Base-by-base conservation (phyloP, 768 basidiomycete species). In the Astraeus odoratus region DNA sequence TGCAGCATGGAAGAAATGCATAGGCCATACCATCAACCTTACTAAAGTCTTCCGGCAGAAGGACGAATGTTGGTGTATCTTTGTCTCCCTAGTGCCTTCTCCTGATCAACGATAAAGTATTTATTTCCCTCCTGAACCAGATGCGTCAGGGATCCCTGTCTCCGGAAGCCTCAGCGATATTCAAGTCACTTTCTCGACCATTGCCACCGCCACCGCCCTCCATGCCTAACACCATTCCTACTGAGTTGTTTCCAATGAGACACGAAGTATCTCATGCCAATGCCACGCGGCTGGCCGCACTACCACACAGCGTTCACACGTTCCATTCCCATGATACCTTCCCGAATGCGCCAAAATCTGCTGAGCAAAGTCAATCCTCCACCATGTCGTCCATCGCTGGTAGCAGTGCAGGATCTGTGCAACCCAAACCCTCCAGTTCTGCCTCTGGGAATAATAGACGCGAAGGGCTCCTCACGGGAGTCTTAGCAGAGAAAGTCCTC, bases 31-130 rank as follows among this genome's bases (percentile, higher is more conserved):
- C 1, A 72, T 86, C 46, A 81, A 75, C 41, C 69, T 90, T 3
- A 80, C 72, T 4, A 77, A 83, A 52, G 86, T 89, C 4, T 88
- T 84, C 62, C 64, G 86, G 22, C 86, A 89, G 57, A 86, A 80
- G 42, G 84, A 86, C 56, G 70, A 75, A 36, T 64, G 84, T 84
- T 50, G 51, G 78, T 43, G 7, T 25, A 8, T 10, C 5, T 24
- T 1, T n/a, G 3, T 16, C 26, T 18, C 37, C 23, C 12, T n/a
- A 24, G n/a, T 15, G 22, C 23, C 15, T 20, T 16, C 10, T 37
- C 29, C 36, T 25, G 4, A 25, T 18, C 29, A 23, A 36, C 6
- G 18, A 16, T 26, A 19, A 51, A 85, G 83, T 68, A 23, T 84
- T 89, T 52, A 73, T 87, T 49, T 72, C 78, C 42, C 76, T 86